A percentile compares a stretch with the other conserved stretches of the same genome.
Conservation (phyloP, 257 asterid genomes). For the Penstemon davidsonii region DNA sequence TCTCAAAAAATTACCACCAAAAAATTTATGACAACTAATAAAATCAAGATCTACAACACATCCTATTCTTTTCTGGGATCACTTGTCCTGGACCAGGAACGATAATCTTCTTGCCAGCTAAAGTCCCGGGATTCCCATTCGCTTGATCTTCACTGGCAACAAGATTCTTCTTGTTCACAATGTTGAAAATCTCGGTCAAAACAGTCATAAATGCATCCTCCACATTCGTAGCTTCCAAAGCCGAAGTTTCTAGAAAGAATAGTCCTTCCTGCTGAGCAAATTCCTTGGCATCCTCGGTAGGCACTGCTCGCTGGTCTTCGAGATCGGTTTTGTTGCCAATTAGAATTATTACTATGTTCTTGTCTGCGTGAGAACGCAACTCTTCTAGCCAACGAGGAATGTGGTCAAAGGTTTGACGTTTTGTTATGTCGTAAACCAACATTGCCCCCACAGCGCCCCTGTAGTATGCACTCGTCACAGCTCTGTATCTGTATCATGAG, state of each 20-base stretch:
- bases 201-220: slow-evolving; percentile 68
- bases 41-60: slow-evolving; percentile 57
- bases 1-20: slow-evolving; percentile 24
- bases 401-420: slow-evolving; percentile 73
- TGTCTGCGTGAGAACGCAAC: slow-evolving; percentile 48
- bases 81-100: slow-evolving; percentile 70
- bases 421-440: slow-evolving; percentile 75
- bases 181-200: slow-evolving; percentile 67
- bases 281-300: slow-evolving; percentile 81
- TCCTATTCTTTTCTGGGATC: slow-evolving; percentile 65
- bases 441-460: slow-evolving; percentile 85
- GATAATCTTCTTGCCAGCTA: slow-evolving; percentile 63
- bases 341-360: slow-evolving; percentile 75
- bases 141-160: slow-evolving; percentile 51
- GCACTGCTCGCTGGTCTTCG: slow-evolving; percentile 60
- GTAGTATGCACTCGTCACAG: slow-evolving; percentile 83
- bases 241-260: slow-evolving; percentile 80
- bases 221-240: slow-evolving; percentile 62
- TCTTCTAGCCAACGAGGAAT: slow-evolving; percentile 80
- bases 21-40: slow-evolving; percentile 1
- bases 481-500: slow-evolving; percentile 60
- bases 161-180: slow-evolving; percentile 62
- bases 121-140: slow-evolving; percentile 52
- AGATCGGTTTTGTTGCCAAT: slow-evolving; percentile 76
- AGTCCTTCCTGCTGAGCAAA: slow-evolving; percentile 67